Evolutionary conservation across 2,329 filamentous ascomycete genomes (phyloP).

Genomic region (Lachnellula occidentalis): DNA sequence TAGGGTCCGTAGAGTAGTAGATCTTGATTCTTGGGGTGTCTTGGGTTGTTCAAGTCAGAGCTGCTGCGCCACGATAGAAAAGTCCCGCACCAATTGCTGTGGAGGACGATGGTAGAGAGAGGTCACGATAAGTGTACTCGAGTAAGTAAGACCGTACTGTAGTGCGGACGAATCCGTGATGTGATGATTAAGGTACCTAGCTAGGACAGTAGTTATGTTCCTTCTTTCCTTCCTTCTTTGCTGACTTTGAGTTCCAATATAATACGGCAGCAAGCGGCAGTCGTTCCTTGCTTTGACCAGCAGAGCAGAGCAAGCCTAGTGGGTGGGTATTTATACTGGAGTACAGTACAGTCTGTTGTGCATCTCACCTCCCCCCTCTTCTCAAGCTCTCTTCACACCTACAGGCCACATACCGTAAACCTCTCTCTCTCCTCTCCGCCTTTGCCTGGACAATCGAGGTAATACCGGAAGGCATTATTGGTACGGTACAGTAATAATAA

Average conservation of each 20-base stretch:
- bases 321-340: no score
- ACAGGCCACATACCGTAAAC: no score
- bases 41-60: not conserved
- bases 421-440: no score
- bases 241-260: not conserved
- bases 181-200: no score
- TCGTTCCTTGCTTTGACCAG: not conserved
- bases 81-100: not conserved
- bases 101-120: not conserved
- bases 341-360: no score
- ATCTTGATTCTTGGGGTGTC: not conserved
- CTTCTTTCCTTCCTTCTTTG: no score
- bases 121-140: conserved; percentile 3
- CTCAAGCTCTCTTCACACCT: no score
- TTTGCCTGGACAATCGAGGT: not conserved
- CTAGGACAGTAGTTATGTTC: no score
- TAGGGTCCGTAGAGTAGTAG: not conserved
- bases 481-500: no score
- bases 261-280: not conserved
- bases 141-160: not conserved
- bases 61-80: conserved; percentile 8
- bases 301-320: not conserved
- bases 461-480: no score
- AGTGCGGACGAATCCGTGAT: not conserved
- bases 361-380: no score